Conservation (phyloP, 164 flowering plant genomes). For the Annona squamosa region DNA sequence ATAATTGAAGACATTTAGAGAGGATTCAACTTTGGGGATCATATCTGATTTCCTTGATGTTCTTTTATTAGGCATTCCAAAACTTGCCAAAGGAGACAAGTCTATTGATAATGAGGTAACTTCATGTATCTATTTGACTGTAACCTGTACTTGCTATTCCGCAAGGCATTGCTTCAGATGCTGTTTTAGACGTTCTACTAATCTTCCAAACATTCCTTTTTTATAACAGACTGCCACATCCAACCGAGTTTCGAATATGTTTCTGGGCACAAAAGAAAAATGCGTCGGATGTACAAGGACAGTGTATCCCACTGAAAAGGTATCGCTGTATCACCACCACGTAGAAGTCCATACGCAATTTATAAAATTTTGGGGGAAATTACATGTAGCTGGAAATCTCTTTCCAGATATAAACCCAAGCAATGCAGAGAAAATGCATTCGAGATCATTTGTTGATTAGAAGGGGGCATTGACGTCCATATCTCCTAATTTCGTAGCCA, state of each 20-base stretch:
- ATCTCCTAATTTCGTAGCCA: not conserved
- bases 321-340: slow-evolving; percentile 8
- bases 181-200: not conserved
- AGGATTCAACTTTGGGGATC: not conserved
- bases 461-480: no score
- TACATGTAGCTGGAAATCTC: no score
- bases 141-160: not conserved
- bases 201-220: slow-evolving; percentile 19
- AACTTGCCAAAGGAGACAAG: slow-evolving; percentile 65
- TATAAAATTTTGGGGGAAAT: no score
- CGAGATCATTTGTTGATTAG: no score
- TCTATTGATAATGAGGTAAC: slow-evolving; percentile 57
- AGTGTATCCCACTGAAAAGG: slow-evolving; percentile 79
- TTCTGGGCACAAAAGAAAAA: slow-evolving; percentile 74
- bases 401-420: no score
- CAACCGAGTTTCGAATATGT: slow-evolving; percentile 42
- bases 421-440: no score
- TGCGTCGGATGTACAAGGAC: slow-evolving; percentile 64
- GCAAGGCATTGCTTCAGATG: not conserved
- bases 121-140: not conserved
- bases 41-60: slow-evolving; percentile 2
- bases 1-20: no score
- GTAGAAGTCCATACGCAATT: no score
- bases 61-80: slow-evolving; percentile 63
- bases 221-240: slow-evolving; percentile 43